phyloP scores from a whole-genome alignment of 2,329 filamentous ascomycete species.

The Phialophora tarda region DNA sequence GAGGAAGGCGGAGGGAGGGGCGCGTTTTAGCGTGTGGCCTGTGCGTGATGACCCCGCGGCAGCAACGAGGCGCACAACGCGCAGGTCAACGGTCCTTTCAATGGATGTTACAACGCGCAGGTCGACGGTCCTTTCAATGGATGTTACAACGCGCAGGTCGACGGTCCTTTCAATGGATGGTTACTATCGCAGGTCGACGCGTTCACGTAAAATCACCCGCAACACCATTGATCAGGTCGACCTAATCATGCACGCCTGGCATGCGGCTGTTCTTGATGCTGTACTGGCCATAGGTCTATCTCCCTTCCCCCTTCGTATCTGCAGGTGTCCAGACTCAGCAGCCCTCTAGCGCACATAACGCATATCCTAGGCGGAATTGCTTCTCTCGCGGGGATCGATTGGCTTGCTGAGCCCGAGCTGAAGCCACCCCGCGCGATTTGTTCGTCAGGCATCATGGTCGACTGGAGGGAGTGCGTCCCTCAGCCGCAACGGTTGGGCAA shows the following conservation, averaged over 20 bases:
- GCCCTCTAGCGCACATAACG: background rate
- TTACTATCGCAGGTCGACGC: background rate
- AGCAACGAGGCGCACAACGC: too few relatives aligned
- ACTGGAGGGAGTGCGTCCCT: background rate
- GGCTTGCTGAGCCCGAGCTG: background rate
- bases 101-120: background rate
- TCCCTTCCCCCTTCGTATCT: background rate
- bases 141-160: too few relatives aligned
- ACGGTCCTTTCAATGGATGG: too few relatives aligned
- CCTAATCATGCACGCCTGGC: background rate
- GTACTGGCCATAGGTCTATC: background rate
- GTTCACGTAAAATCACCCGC: background rate
- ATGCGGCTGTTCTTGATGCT: background rate
- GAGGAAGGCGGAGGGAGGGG: too few relatives aligned
- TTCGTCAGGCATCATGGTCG: background rate
- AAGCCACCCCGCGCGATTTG: background rate
- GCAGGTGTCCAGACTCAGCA: background rate
- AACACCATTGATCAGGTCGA: background rate
- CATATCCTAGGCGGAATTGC: background rate
- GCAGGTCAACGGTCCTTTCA: too few relatives aligned
- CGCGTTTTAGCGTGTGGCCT: too few relatives aligned
- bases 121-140: background rate
- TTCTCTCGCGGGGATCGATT: background rate
- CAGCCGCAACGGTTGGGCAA: background rate
- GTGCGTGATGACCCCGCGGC: too few relatives aligned